Conservation (phyloP, 176 grass and related monocot genomes). For the Areca catechu region DNA sequence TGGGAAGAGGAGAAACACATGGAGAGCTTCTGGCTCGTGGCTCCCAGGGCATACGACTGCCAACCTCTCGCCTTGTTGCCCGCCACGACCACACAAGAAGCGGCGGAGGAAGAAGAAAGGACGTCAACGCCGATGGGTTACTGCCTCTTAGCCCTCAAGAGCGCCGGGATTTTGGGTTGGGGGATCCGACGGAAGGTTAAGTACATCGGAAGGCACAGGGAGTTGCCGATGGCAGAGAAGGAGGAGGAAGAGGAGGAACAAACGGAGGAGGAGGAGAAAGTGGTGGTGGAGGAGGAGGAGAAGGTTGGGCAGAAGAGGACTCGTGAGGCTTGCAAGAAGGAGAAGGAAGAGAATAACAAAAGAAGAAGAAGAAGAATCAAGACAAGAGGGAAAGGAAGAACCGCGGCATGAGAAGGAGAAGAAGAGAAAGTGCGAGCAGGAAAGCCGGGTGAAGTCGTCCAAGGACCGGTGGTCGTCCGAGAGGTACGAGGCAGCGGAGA, state of each 20-base stretch:
- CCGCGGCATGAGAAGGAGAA: slow-evolving; percentile 10
- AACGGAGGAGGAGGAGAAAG: background rate
- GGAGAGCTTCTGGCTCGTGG: slow-evolving; percentile 48
- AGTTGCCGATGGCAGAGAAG: background rate
- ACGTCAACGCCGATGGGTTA: background rate
- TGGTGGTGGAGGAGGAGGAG: background rate
- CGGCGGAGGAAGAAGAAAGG: background rate
- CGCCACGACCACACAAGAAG: background rate
- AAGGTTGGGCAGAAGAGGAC: slow-evolving; percentile 18
- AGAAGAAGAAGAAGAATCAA: background rate
- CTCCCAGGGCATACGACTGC: slow-evolving; percentile 31
- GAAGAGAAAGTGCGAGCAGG: slow-evolving; percentile 11
- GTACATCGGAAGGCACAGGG: slow-evolving; percentile 29
- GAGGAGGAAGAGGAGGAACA: background rate
- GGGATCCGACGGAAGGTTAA: slow-evolving; percentile 36
- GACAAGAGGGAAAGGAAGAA: slow-evolving; percentile 11
- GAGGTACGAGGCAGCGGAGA: slow-evolving; percentile 39
- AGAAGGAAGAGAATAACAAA: slow-evolving; percentile 19
- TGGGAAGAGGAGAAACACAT: slow-evolving; percentile 28
- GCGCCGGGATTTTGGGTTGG: slow-evolving; percentile 32
- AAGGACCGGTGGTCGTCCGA: slow-evolving; percentile 42
- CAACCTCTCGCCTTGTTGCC: background rate
- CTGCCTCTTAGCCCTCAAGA: slow-evolving; percentile 40
- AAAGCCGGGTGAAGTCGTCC: background rate
- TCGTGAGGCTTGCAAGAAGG: slow-evolving; percentile 19